Base-by-base conservation (phyloP, 371 early-diverging fungal genomes). In the Mortierella polycephala region DNA sequence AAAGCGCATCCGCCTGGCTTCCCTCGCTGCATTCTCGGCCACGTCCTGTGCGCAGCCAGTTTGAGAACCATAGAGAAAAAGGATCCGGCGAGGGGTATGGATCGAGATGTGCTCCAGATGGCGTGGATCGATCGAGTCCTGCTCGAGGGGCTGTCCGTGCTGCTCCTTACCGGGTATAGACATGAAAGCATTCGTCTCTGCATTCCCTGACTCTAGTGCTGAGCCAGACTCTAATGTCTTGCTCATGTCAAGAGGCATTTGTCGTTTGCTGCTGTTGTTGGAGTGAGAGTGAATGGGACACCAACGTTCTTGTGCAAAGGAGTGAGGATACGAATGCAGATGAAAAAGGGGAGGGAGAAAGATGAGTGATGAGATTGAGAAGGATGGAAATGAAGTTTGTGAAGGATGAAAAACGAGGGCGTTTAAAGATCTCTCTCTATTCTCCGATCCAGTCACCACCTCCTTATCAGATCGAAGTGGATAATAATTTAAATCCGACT, bases 1-100 rank as follows among this genome's bases (percentile, higher is more conserved):
- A 66, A 94, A 95, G 75, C 90, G 93, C n/a, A 94, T 86, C 9
- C 94, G 88, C 65, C 91, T 81, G 1, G 91, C 93, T 56, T 95
- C 94, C 67, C 95, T 83, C 0, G 85, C 88, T 14, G 95, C 84
- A 37, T 89, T 88, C 67, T 94, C 94, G 37, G 94, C 93, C 1
- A 91, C 90, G 70, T 95, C 95, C 69, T 92, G 90, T 18, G 94
- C 92, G 64, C 88, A 91, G 46, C 96, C 96, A 0, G 95, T 96
- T 76, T 96, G 93, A 11, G 93, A 91, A 13, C 92, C 96, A 67
- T 89, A 95, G 21, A 95, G 84, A 58, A 96, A 85, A 41, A 91
- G 81, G n/a, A 95, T 81, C n/a, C 76, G 66, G 16, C 81, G 81
- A 37, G 74, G 67, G 57, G 60, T 69, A 65, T 73, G 80, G 64